Evolutionary conservation across 331 rosid genomes (phyloP).

Genomic region (Acacia pycnantha): DNA sequence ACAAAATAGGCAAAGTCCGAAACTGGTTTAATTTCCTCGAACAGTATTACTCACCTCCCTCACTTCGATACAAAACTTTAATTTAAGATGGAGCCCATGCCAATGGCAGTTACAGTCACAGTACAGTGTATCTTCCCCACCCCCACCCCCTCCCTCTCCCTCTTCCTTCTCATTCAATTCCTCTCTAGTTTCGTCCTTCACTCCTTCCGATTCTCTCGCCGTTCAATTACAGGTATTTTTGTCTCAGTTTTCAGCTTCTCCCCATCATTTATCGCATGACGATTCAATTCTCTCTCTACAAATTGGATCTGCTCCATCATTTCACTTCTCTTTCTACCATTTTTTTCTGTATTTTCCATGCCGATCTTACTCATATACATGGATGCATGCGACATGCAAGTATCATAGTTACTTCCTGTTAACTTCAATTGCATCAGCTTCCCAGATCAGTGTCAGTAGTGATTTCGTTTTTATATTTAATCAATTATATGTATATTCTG

Average conservation of each 20-base stretch:
- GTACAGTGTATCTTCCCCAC: background rate
- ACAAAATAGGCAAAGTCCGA: background rate
- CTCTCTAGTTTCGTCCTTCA: background rate
- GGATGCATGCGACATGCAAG: slow-evolving; percentile 46
- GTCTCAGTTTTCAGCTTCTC: background rate
- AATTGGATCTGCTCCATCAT: background rate
- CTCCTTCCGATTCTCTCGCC: slow-evolving; percentile 1
- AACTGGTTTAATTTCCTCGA: background rate
- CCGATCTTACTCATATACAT: background rate
- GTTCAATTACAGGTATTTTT: slow-evolving; percentile 27
- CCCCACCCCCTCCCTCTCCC: background rate
- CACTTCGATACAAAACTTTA: slow-evolving; percentile 13
- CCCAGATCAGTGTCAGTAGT: background rate
- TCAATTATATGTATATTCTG: background rate
- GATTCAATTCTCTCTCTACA: background rate
- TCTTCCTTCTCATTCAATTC: background rate
- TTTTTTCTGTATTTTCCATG: background rate
- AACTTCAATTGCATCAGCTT: background rate
- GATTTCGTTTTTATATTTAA: background rate
- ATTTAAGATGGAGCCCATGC: slow-evolving; percentile 22
- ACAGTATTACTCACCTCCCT: background rate
- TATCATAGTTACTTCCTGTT: background rate
- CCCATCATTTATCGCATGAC: background rate
- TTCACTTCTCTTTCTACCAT: background rate
- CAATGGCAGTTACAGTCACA: slow-evolving; percentile 36